Conservation (phyloP, 2,329 filamentous ascomycete species). For the Didymosphaeria variabile region DNA sequence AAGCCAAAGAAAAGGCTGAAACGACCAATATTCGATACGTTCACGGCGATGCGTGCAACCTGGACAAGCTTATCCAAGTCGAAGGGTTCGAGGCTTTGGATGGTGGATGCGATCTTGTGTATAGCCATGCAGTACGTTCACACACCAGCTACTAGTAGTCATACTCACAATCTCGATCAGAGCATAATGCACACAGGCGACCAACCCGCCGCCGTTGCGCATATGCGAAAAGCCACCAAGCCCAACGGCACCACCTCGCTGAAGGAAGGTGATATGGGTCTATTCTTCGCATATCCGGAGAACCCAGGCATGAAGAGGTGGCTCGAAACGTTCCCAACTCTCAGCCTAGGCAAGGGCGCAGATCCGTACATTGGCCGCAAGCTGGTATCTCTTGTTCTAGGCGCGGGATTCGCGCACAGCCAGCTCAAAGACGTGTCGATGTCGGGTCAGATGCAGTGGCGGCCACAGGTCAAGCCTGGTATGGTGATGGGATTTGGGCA, state of each 20-base stretch:
- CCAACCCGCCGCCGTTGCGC: background rate
- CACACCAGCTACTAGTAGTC: background rate
- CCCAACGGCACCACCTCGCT: slow-evolving; percentile 2
- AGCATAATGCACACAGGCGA: slow-evolving; percentile 7
- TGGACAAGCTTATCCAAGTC: background rate
- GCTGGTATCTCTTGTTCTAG: slow-evolving; percentile 7
- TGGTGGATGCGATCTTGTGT: slow-evolving; percentile 5
- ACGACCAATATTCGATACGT: slow-evolving; percentile 3
- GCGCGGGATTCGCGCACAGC: background rate
- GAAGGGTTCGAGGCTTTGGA: slow-evolving; percentile 6
- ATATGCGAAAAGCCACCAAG: slow-evolving; percentile 1
- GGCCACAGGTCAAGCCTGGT: slow-evolving; percentile 7
- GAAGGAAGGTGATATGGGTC: slow-evolving; percentile 7
- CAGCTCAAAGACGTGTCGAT: slow-evolving; percentile 9
- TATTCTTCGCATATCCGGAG: slow-evolving; percentile 9
- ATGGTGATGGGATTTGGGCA: slow-evolving; percentile 3
- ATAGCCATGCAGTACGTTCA: slow-evolving; percentile 2
- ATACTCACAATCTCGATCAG: background rate
- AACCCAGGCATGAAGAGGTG: slow-evolving; percentile 8
- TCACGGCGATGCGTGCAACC: slow-evolving; percentile 4
- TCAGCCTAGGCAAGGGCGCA: slow-evolving; percentile 3
- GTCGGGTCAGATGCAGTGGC: slow-evolving; percentile 9
- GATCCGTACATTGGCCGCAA: slow-evolving; percentile 11
- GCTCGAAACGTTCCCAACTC: slow-evolving; percentile 5
- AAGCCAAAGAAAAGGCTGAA: slow-evolving; percentile 3